Percentiles rank a stretch among this genome's conserved stretches.
These are phyloP conservation scores for Mitragyna speciosa DNA, from an alignment of 257 asterid species.

Conservation along the genomic window DNA sequence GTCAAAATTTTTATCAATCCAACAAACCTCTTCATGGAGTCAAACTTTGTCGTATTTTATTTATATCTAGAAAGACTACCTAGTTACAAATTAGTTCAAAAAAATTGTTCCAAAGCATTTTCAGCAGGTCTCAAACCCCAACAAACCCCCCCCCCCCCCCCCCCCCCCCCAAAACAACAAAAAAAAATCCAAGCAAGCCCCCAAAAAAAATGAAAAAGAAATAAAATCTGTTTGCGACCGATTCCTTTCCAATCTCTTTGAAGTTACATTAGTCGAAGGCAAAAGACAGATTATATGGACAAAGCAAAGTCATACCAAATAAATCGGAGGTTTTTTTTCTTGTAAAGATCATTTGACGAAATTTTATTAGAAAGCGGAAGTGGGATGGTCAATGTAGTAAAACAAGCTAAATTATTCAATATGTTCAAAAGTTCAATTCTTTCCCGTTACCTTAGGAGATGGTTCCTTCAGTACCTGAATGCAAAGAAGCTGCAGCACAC, in stretches of 20 bases:
- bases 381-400: neutral
- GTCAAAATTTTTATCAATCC: neutral
- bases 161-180: neutral
- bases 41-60: neutral
- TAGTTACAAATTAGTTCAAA: neutral
- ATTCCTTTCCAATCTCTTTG: neutral
- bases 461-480: conserved; percentile 30
- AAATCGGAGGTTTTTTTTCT: neutral
- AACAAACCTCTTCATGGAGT: neutral
- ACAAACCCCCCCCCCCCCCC: neutral
- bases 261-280: neutral
- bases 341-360: neutral
- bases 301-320: neutral
- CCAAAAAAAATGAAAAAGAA: neutral
- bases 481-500: conserved; percentile 30
- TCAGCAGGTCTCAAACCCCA: neutral
- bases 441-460: conserved; percentile 10
- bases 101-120: neutral
- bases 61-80: neutral
- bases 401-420: neutral
- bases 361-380: neutral
- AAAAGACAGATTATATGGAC: neutral
- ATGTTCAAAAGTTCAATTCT: neutral
- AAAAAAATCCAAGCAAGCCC: too few species aligned
- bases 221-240: neutral